Conservation (phyloP, 2,329 filamentous ascomycete genomes). For the Penicillium sp. region DNA sequence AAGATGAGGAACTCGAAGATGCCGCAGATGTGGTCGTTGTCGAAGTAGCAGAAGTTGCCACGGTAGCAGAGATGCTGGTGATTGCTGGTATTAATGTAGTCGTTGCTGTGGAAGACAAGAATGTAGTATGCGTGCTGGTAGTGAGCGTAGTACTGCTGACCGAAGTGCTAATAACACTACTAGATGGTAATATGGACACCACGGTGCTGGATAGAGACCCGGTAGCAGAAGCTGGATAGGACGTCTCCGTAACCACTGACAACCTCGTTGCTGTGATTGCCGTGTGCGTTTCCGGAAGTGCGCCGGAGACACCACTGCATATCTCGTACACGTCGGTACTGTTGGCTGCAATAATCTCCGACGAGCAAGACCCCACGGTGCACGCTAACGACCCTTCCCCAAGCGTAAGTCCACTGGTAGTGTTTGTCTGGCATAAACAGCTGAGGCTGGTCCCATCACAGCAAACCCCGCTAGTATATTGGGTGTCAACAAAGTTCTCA, state of each 20-base stretch:
- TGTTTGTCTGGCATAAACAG: conserved; percentile 61
- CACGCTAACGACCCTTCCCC: conserved; percentile 70
- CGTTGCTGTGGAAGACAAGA: background rate
- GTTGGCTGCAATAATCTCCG: conserved; percentile 37
- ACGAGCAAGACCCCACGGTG: conserved; percentile 56
- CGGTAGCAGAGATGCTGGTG: background rate
- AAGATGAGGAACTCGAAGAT: conserved; percentile 10
- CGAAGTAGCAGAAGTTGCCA: background rate
- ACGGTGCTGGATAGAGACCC: background rate
- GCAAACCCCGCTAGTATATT: conserved; percentile 53
- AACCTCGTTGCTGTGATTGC: conserved; percentile 34
- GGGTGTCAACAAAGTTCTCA: conserved; percentile 57
- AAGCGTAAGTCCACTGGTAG: conserved; percentile 61
- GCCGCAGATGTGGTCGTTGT: background rate
- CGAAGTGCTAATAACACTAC: background rate
- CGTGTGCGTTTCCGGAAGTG: conserved; percentile 31
- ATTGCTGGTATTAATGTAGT: conserved; percentile 2
- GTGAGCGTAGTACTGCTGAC: background rate
- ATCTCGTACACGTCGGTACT: conserved; percentile 49
- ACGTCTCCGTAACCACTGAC: conserved; percentile 10
- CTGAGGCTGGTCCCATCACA: conserved; percentile 50
- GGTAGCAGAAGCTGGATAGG: conserved; percentile 16
- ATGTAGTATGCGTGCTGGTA: background rate
- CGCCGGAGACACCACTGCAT: conserved; percentile 46
- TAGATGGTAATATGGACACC: background rate